A percentile compares a stretch with the other conserved stretches of the same genome.
Conservation (phyloP, 208 protist genomes). For the Wallacemonas collosoma region DNA sequence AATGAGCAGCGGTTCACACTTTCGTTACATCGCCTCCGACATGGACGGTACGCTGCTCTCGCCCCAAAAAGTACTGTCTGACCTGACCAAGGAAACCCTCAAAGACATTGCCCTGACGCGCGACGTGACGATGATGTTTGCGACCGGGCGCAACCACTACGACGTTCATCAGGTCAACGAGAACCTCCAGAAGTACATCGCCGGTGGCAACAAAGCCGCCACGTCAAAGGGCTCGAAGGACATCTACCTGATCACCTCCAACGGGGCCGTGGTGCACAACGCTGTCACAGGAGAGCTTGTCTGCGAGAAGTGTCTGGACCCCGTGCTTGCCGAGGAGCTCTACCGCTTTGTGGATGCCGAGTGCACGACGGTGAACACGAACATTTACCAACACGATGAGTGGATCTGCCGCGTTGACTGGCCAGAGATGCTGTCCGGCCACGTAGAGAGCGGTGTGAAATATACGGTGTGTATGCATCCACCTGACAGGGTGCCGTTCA, state of each 20-base stretch:
- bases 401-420: constrained; percentile 59
- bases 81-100: constrained; percentile 50
- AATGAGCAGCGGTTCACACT: constrained; percentile 2
- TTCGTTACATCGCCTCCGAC: constrained; percentile 51
- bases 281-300: constrained; percentile 34
- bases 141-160: constrained; percentile 49
- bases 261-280: constrained; percentile 61
- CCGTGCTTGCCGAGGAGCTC: constrained; percentile 35
- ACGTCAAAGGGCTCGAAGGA: not conserved
- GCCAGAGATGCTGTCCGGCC: constrained; percentile 39
- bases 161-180: constrained; percentile 44
- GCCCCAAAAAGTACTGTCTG: constrained; percentile 37
- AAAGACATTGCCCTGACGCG: constrained; percentile 36
- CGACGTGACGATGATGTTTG: constrained; percentile 41
- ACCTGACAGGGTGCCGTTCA: not conserved
- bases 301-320: constrained; percentile 26
- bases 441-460: constrained; percentile 39
- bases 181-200: constrained; percentile 42
- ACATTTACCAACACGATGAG: constrained; percentile 57
- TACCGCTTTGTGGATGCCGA: constrained; percentile 23
- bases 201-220: constrained; percentile 11
- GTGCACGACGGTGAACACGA: constrained; percentile 49
- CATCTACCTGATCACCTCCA: constrained; percentile 56
- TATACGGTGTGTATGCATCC: constrained; percentile 25
- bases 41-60: constrained; percentile 66